A percentile compares a stretch with the other conserved stretches of the same genome.
Conservation (phyloP, 106 monocot genomes). For the Ottelia alismoides region DNA sequence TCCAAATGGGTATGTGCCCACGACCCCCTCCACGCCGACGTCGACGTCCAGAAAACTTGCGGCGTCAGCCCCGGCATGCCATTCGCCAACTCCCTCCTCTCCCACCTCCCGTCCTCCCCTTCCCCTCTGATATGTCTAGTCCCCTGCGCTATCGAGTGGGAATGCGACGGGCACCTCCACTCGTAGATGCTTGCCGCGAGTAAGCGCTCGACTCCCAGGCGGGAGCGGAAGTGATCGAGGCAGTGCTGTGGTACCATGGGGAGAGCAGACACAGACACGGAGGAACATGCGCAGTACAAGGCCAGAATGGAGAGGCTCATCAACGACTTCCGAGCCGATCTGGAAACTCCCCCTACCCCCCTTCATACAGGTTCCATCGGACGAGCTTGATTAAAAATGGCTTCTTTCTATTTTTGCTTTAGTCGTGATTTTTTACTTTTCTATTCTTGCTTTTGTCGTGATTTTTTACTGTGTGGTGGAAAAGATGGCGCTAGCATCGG, state of each 20-base stretch:
- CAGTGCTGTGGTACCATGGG: conserved; percentile 77
- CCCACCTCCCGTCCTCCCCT: conserved; percentile 18
- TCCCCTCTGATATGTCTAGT: not conserved
- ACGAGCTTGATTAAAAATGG: too few relatives aligned
- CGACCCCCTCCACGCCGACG: conserved; percentile 55
- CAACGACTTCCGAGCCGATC: conserved; percentile 30
- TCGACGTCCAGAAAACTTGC: conserved; percentile 44
- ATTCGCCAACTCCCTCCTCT: too few relatives aligned
- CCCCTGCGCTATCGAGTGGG: not conserved
- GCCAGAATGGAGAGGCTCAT: too few relatives aligned
- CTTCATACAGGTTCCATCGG: conserved; percentile 47
- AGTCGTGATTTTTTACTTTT: not conserved
- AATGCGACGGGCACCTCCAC: conserved; percentile 31
- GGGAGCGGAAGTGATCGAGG: conserved; percentile 29
- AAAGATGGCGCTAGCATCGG: conserved; percentile 64
- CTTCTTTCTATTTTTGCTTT: too few relatives aligned
- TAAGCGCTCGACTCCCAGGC: conserved; percentile 38
- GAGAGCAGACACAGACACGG: conserved; percentile 46
- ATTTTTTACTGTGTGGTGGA: too few relatives aligned
- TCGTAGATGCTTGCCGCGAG: conserved; percentile 51
- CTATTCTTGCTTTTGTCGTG: too few relatives aligned
- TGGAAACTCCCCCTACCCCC: conserved; percentile 27
- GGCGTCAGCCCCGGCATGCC: conserved; percentile 69
- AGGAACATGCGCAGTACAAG: too few relatives aligned
- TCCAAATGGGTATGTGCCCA: conserved; percentile 42